A percentile compares a stretch with the other conserved stretches of the same genome.
These are phyloP conservation scores for Pythium utonaiense DNA, from an alignment of 352 stramenopile species.

Conservation along the genomic window DNA sequence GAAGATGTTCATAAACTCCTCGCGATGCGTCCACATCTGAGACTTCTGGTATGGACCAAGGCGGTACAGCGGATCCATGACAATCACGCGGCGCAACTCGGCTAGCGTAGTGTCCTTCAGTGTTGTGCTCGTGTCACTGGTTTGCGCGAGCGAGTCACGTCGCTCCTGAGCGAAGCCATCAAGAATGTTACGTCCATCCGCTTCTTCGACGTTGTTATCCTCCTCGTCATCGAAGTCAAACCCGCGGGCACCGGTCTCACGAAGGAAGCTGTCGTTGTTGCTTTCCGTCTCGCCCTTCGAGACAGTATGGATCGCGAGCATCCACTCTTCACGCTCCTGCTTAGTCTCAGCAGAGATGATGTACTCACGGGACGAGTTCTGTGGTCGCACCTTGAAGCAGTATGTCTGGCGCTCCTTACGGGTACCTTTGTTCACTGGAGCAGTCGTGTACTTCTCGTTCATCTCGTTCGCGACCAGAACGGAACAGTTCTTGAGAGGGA, in stretches of 20 bases:
- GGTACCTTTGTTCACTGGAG: slow-evolving; percentile 83
- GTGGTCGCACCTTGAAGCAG: slow-evolving; percentile 81
- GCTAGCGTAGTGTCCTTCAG: slow-evolving; percentile 44
- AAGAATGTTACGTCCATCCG: slow-evolving; percentile 56
- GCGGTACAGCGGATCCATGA: slow-evolving; percentile 76
- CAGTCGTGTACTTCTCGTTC: slow-evolving; percentile 85
- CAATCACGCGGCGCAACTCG: slow-evolving; percentile 76
- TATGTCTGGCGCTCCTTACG: slow-evolving; percentile 76
- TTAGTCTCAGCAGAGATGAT: slow-evolving; percentile 85
- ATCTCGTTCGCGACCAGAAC: slow-evolving; percentile 76
- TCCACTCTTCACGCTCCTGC: slow-evolving; percentile 88
- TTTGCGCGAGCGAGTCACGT: slow-evolving; percentile 54
- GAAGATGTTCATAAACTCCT: slow-evolving; percentile 76
- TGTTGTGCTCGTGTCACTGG: slow-evolving; percentile 52
- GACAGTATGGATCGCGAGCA: slow-evolving; percentile 81
- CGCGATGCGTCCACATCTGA: slow-evolving; percentile 76
- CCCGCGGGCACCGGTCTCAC: slow-evolving; percentile 18
- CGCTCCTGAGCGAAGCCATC: slow-evolving; percentile 37
- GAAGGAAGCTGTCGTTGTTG: slow-evolving; percentile 32
- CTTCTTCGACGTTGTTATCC: slow-evolving; percentile 53
- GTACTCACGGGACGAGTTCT: slow-evolving; percentile 76
- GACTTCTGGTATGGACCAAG: slow-evolving; percentile 81
- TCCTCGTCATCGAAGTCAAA: slow-evolving; percentile 8
- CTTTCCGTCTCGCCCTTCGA: slow-evolving; percentile 56
- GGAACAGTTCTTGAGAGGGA: slow-evolving; percentile 66